Evolutionary conservation across 805 yeast species (phyloP).

Genomic region (Helenozyma rhizophorensis): DNA sequence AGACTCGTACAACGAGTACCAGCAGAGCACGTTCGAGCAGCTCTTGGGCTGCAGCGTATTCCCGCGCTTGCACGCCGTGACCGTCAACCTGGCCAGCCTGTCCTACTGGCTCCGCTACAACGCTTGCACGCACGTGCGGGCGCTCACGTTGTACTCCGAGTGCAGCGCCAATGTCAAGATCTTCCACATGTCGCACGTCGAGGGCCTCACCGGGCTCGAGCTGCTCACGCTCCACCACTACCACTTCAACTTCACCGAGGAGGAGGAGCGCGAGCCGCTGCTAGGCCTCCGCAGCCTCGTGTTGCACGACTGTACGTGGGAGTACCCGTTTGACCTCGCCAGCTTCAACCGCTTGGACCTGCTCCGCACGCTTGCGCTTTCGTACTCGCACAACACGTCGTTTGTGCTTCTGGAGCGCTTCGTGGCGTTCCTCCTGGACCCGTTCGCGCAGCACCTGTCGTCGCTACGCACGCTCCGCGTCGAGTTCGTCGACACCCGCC

Average conservation of each 20-base stretch:
- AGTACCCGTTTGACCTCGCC: conserved; percentile 47
- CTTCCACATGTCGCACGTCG: conserved; percentile 44
- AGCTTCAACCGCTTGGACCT: conserved; percentile 27
- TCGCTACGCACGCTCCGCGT: conserved; percentile 11
- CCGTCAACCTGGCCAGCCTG: conserved; percentile 31
- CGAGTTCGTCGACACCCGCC: conserved; percentile 12
- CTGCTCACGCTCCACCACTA: conserved; percentile 36
- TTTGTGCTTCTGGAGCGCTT: conserved; percentile 38
- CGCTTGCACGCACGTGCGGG: conserved; percentile 12
- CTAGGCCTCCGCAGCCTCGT: conserved; percentile 20
- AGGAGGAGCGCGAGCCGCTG: conserved; percentile 10
- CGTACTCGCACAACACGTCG: conserved; percentile 25
- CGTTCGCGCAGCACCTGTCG: conserved; percentile 15
- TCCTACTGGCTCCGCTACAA: conserved; percentile 42
- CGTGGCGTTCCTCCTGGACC: conserved; percentile 21
- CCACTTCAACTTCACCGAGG: conserved; percentile 39
- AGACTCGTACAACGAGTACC: conserved; percentile 21
- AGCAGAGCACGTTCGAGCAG: conserved; percentile 24
- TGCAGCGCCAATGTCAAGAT: conserved; percentile 18
- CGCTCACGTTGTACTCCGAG: conserved; percentile 26
- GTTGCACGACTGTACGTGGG: conserved; percentile 50
- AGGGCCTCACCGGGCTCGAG: conserved; percentile 28
- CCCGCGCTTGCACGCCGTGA: conserved; percentile 20
- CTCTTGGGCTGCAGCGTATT: conserved; percentile 17
- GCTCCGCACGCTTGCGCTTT: conserved; percentile 20